phyloP scores from a whole-genome alignment of 495 filamentous ascomycete genomes.

The Daldinia vernicosa region DNA sequence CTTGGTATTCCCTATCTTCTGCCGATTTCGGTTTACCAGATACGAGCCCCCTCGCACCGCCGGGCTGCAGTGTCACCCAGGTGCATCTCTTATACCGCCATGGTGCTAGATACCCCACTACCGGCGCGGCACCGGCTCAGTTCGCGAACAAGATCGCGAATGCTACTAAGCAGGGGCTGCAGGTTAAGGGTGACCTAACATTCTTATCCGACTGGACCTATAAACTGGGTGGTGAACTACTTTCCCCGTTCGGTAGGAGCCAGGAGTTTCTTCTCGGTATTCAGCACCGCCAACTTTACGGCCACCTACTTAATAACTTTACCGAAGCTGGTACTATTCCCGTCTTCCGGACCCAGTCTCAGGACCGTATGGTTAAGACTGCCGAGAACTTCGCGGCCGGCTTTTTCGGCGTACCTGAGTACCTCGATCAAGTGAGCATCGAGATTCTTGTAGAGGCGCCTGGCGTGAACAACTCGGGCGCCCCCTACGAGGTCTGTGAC shows the following conservation, averaged over 20 bases:
- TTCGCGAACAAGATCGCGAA: slow-evolving; percentile 46
- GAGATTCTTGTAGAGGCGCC: slow-evolving; percentile 49
- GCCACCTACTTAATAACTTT: slow-evolving; percentile 54
- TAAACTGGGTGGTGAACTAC: slow-evolving; percentile 60
- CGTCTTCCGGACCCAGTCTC: slow-evolving; percentile 51
- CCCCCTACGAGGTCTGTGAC: slow-evolving; percentile 46
- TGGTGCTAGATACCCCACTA: slow-evolving; percentile 45
- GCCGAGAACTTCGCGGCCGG: slow-evolving; percentile 52
- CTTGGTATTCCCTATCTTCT: slow-evolving; percentile 46
- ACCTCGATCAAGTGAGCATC: slow-evolving; percentile 48
- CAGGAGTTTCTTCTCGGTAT: slow-evolving; percentile 51
- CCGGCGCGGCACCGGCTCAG: slow-evolving; percentile 35
- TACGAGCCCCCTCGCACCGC: slow-evolving; percentile 42
- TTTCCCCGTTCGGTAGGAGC: slow-evolving; percentile 55
- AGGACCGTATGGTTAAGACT: slow-evolving; percentile 52
- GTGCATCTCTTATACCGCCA: slow-evolving; percentile 56
- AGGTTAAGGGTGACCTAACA: slow-evolving; percentile 57
- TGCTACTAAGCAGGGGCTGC: slow-evolving; percentile 35
- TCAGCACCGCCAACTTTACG: slow-evolving; percentile 56
- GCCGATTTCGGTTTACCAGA: slow-evolving; percentile 45
- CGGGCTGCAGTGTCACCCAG: slow-evolving; percentile 61
- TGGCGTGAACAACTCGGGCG: slow-evolving; percentile 46
- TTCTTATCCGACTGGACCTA: slow-evolving; percentile 65
- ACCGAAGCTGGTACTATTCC: slow-evolving; percentile 47
- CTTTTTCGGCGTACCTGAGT: slow-evolving; percentile 53